Base-by-base conservation (phyloP, 805 yeast genomes). In the Candida michaelii region DNA sequence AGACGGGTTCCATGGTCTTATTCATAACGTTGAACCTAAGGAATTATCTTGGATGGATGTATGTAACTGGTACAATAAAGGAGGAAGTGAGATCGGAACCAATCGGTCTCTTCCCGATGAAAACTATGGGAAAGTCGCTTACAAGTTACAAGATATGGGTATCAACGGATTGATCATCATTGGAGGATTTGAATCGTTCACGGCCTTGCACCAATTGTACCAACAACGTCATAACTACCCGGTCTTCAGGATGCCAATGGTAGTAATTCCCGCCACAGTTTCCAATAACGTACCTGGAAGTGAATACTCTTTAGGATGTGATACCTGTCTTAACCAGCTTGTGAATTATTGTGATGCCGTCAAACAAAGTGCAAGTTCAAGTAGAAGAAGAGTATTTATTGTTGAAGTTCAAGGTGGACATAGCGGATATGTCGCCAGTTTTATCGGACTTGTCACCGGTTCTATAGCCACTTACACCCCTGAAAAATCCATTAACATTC, bases 371-470 rank as follows among this genome's bases (percentile, higher is more conserved):
- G 93, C 95, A 9, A 76, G 87, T 12, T 83, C 90, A 13, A 77
- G 89, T 1, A 75, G 91, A 72, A 78, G 85, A 55, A 74, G 93
- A 62, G 85, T 82, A 12, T 85, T 85, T 56, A 87, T 85, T 27
- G 86, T 85, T 47, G 95, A 85, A 57, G 85, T 82, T 23, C 95
- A 85, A 68, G 95, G 95, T 55, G 95, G 95, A 42, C 80, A 85
- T 63, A 82, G 87, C 18, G 95, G 95, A 39, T 85, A 75, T 59
- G 77, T 85, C 52, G 89, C 93, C 15, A 75, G 87, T 2, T 76
- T 73, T 52, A 78, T 83, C 11, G 84, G 83, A 24, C 65, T 86
- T 46, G 80, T 83, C 34, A 76, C 83, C 24, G 91, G 91, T 51
- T 83, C 90, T 2, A 77, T 78, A 45, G 86, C 84, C 4, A 77